Base-by-base conservation (phyloP, 495 filamentous ascomycete genomes). In the Penicillium angulare region DNA sequence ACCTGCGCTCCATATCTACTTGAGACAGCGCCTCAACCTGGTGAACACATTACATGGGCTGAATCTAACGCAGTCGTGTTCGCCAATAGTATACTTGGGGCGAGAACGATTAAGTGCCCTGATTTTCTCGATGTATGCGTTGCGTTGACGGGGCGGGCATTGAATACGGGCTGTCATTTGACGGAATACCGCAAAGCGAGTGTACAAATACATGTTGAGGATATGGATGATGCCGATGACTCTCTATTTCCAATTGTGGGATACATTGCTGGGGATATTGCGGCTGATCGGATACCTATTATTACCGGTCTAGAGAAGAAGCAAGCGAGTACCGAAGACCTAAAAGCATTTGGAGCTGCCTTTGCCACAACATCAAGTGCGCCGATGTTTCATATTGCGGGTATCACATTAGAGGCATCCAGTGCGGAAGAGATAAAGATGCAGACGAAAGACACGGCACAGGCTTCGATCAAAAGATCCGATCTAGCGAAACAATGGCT, bases 11-110 rank as follows among this genome's bases (percentile, higher is more conserved):
- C 67, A 3, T 71, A 71, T 47, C 53, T 46, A 10, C 53, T 71
- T 0, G 57, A 63, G 0, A 46, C 23, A 23, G 60, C 60, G 0
- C 67, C 67, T 2, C 38, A 52, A 5, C 24, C 39, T 3, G 63
- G 65, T 7, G 60, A 66, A 4, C 26, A 64, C 18, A 52, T 68
- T 4, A 56, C 47, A 1, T 70, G 64, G 65, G 59, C 63, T 3
- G 67, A 68, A 53, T 66, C 64, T 2, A 68, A 68, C 41, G 67
- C 65, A 0, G 67, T 70, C 2, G 61, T 68, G 3, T 70, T 53
- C 40, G 63, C 63, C 0, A 70, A 70, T 38, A 70, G 63, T 26
- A 55, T 70, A 0, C 59, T 68, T 1, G 65, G 63, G 0, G 67
- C 65, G 2, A 55, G 61, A 5, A 70, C 67, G 0, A 56, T 60